Evolutionary conservation across 2,329 filamentous ascomycete species (phyloP).

Genomic region (Penicillium sp.): DNA sequence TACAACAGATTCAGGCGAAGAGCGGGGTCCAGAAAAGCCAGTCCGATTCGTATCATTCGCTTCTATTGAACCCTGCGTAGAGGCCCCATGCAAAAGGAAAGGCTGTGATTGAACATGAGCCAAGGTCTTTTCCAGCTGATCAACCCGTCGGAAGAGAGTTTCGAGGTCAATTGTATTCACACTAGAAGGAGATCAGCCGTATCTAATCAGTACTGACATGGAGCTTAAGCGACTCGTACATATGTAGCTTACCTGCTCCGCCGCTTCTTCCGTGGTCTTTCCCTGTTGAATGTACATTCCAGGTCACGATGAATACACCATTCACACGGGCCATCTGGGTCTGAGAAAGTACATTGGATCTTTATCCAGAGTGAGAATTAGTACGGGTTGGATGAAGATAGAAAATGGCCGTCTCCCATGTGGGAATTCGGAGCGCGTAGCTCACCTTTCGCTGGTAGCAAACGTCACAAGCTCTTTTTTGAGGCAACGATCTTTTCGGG

Average conservation of each 20-base stretch:
- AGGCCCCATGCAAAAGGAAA: neutral
- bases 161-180: conserved; percentile 6
- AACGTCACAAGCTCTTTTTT: conserved; percentile 17
- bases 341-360: conserved; percentile 13
- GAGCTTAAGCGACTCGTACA: too few species aligned
- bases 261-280: conserved; percentile 12
- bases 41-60: neutral
- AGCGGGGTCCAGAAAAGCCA: neutral
- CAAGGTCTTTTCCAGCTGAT: conserved; percentile 12
- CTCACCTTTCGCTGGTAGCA: conserved; percentile 16
- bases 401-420: neutral
- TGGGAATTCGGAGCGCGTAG: neutral
- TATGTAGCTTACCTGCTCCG: conserved; percentile 5
- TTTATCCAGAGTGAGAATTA: neutral
- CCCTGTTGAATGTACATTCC: conserved; percentile 18
- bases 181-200: neutral
- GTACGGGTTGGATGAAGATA: neutral
- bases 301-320: conserved; percentile 13
- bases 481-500: conserved; percentile 4
- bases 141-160: conserved; percentile 8
- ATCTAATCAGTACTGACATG: neutral
- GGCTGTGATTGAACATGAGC: neutral
- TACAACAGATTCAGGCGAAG: neutral
- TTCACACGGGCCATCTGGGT: conserved; percentile 13
- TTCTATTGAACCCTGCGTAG: neutral